Evolutionary conservation across 1,284 basidiomycete genomes (phyloP), one percentile per base, ranked within the genome.

Genomic region (Boletus smithii): DNA sequence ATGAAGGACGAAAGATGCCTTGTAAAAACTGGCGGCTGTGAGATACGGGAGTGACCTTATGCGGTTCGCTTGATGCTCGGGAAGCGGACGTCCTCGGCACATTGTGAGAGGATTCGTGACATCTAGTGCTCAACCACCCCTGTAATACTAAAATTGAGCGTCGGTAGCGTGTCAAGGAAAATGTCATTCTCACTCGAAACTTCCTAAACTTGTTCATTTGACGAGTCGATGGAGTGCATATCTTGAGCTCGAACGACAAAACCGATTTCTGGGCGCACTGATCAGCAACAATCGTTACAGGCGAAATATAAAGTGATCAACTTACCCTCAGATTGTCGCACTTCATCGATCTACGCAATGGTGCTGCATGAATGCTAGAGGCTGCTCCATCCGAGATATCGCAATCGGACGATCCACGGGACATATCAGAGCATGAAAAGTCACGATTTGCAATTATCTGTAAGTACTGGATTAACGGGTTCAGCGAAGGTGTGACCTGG

Each of bases 121-220:
- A 30, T 18, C 40, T 30, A 8, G 2, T 16, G 7, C 17, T 26
- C 34, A 44, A n/a, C 56, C 49, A 42, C 31, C 14, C 16, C 60
- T 63, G 10, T 20, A 20, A 37, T 23, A 4, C n/a, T 27, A 13
- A 4, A 34, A 22, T 39, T 49, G 30, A 50, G 20, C n/a, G 1
- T 27, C 10, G 26, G 17, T 13, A 26, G 8, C 11, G 2, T 31
- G 5, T 9, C 22, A 35, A 38, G 13, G 8, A 34, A 27, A 13
- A 23, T 31, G 2, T n/a, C 1, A 31, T 17, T 22, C 54, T 43
- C 34, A 62, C 57, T 35, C 17, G 36, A 48, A 53, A 10, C 3
- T 34, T 44, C 37, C 23, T 46, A n/a, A 40, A 20, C 32, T 49
- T 49, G 17, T 34, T 42, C 33, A 10, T 42, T 39, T 31, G 47